phyloP scores from a whole-genome alignment of 805 yeast species.

The Pichia scutulata region DNA sequence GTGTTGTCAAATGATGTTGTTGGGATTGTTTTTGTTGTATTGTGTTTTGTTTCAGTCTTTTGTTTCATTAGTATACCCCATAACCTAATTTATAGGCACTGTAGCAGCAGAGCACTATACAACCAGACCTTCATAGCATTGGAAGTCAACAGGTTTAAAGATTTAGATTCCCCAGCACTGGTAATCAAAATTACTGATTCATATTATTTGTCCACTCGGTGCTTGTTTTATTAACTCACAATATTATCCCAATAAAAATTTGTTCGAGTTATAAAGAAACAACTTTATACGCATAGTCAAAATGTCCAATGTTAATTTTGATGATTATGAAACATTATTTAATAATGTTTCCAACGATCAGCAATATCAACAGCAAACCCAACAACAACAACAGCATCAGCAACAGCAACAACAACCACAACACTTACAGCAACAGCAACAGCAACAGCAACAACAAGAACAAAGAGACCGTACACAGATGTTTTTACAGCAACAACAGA shows the following conservation, averaged over 20 bases:
- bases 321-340: constrained; percentile 10
- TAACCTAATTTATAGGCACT: not conserved
- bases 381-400: not conserved
- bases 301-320: constrained; percentile 7
- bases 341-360: not conserved
- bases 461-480: constrained; percentile 2
- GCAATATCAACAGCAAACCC: not conserved
- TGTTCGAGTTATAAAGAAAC: too few relatives aligned
- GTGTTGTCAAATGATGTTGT: too few relatives aligned
- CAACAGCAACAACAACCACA: not conserved
- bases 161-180: not conserved
- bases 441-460: constrained; percentile 4
- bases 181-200: not conserved
- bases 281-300: not conserved
- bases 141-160: not conserved
- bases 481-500: constrained; percentile 8
- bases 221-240: not conserved
- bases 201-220: not conserved
- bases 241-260: too few relatives aligned
- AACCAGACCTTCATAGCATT: not conserved
- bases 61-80: too few relatives aligned
- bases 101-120: not conserved
- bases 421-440: not conserved
- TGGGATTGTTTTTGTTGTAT: too few relatives aligned
- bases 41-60: not conserved